Conservation (phyloP, 2,329 filamentous ascomycete species). For the Colletotrichum eremochloae region DNA sequence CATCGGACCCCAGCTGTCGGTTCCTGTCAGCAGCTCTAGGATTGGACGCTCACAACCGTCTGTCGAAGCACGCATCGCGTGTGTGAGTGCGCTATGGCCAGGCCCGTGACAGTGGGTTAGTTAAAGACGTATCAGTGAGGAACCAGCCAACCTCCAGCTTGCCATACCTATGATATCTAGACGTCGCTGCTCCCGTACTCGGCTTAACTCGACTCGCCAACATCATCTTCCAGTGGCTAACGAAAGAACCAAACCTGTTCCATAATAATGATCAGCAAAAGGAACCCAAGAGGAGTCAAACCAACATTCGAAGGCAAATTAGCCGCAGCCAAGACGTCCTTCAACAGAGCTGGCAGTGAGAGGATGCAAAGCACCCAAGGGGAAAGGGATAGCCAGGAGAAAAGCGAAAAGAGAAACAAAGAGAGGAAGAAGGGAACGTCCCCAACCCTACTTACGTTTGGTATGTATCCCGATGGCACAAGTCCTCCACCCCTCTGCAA, state of each 20-base stretch:
- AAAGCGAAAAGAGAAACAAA: too few relatives aligned
- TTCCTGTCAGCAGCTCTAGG: conserved; percentile 30
- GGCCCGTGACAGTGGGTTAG: conserved; percentile 1
- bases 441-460: neutral
- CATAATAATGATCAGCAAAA: neutral
- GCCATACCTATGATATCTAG: neutral
- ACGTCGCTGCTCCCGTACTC: neutral
- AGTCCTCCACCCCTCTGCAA: neutral
- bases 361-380: neutral
- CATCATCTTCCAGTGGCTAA: neutral
- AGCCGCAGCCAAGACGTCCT: neutral
- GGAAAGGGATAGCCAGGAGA: neutral
- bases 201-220: neutral
- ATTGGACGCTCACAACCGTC: conserved; percentile 25
- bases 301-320: neutral
- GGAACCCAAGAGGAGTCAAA: too few relatives aligned
- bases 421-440: fast-evolving
- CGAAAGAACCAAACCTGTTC: neutral
- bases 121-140: neutral
- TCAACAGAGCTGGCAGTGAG: neutral
- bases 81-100: neutral
- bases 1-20: conserved; percentile 31
- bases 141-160: neutral
- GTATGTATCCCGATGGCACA: neutral
- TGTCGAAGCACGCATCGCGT: neutral